A percentile compares a stretch with the other conserved stretches of the same genome.
phyloP scores from a whole-genome alignment of 1,139 yeast genomes.

The Diutina ranongensis region DNA sequence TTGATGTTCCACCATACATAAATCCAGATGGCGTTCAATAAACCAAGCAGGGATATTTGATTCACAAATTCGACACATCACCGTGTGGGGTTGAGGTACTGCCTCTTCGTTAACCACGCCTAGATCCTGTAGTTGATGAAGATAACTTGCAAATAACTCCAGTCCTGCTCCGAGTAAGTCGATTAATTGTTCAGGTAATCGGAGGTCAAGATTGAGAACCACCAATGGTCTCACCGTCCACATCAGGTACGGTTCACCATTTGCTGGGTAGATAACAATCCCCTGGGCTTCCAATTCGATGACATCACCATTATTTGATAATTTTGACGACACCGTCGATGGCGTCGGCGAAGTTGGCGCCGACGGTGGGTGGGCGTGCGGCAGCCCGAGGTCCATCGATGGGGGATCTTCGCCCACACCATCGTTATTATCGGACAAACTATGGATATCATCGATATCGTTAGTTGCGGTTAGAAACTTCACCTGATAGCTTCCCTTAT shows the following conservation, averaged over 20 bases:
- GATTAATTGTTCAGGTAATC: constrained; percentile 55
- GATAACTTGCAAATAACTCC: constrained; percentile 67
- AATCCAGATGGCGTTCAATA: constrained; percentile 82
- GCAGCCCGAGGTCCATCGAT: neutral
- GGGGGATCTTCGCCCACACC: neutral
- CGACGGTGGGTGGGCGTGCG: neutral
- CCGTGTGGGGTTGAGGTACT: constrained; percentile 67
- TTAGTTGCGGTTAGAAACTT: constrained; percentile 50
- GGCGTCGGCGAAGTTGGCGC: neutral
- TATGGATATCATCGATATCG: constrained; percentile 4
- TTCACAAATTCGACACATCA: constrained; percentile 88
- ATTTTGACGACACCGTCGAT: neutral
- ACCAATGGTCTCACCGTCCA: constrained; percentile 83
- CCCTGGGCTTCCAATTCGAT: constrained; percentile 92
- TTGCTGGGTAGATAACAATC: constrained; percentile 66
- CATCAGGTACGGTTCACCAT: constrained; percentile 74
- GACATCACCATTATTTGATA: constrained; percentile 39
- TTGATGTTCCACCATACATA: constrained; percentile 78
- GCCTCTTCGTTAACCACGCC: constrained; percentile 51
- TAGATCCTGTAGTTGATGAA: constrained; percentile 48
- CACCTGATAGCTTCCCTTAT: constrained; percentile 70
- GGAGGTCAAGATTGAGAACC: constrained; percentile 49
- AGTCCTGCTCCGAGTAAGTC: constrained; percentile 83
- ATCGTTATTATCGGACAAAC: neutral
- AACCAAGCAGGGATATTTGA: constrained; percentile 93